Evolutionary conservation across 345 rosid species (phyloP).

Genomic region (Boechera retrofracta): DNA sequence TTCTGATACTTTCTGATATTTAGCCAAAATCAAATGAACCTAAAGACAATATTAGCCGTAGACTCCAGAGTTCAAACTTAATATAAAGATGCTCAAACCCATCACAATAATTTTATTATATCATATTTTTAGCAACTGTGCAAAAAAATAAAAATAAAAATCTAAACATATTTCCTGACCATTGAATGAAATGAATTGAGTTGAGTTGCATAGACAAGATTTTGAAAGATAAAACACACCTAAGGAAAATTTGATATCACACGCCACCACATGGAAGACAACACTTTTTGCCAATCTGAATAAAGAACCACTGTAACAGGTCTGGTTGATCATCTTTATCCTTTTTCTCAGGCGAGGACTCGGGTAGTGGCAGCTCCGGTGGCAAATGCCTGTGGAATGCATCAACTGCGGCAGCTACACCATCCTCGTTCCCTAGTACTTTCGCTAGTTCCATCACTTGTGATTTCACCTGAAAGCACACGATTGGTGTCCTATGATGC

Average conservation of each 20-base stretch:
- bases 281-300: conserved; percentile 71
- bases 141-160: not conserved
- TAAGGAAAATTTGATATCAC: conserved; percentile 29
- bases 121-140: conserved; percentile 1
- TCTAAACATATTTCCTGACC: conserved; percentile 21
- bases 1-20: too few species aligned
- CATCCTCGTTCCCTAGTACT: conserved; percentile 88
- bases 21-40: too few species aligned
- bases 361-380: conserved; percentile 61
- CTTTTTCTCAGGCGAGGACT: conserved; percentile 43
- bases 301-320: conserved; percentile 68
- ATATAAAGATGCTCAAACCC: not conserved
- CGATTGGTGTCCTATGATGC: conserved; percentile 8
- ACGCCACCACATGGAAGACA: conserved; percentile 58
- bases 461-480: conserved; percentile 67
- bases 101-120: not conserved
- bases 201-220: too few species aligned
- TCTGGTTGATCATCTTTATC: conserved; percentile 55
- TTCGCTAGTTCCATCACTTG: conserved; percentile 73
- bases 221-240: conserved; percentile 1
- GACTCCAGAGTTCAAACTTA: not conserved
- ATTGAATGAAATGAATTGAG: conserved; percentile 48
- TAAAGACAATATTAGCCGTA: too few species aligned
- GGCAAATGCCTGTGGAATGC: conserved; percentile 95
- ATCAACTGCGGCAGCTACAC: conserved; percentile 87